Base-by-base conservation (phyloP, 495 filamentous ascomycete species). In the Penicillium verhagenii region DNA sequence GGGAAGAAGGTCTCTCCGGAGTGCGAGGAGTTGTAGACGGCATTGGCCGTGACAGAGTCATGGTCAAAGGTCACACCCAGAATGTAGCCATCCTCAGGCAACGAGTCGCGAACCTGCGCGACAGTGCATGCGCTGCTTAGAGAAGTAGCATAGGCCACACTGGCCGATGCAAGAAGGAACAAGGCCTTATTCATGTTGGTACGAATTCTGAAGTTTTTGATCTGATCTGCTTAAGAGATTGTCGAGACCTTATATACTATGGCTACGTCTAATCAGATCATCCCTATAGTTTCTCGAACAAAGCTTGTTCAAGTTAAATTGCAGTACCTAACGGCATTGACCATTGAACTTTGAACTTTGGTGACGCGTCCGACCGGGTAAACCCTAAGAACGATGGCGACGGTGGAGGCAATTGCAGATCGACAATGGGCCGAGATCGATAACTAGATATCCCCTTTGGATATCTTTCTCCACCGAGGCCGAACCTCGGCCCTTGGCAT, bases 1-100 rank as follows among this genome's bases (percentile, higher is more conserved):
- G 43, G 43, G 43, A 46, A 46, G 43, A 46, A 46, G 20, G 26
- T 23, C 23, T 46, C 43, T 14, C n/a, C 43, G n/a, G 43, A 46
- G 43, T 46, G 43, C 20, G 43, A 46, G 43, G 43, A 23, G 20
- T 46, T 46, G 20, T 46, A 46, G 20, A 46, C 43, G 11, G 43
- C 20, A 25, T 46, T 46, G 21, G 43, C 43, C 11, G 43, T 46
- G 43, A 46, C 43, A 11, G 43, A 46, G 20, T 46, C 43, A 6
- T 46, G 20, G 11, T 46, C 43, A 46, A 46, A 46, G 25, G 43
- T 46, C 5, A 46, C 43, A 9, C 43, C 43, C 43, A 46, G 43
- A 46, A 46, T 46, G 20, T 46, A 46, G 16, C 38, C 38, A 14
- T 40, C 38, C 38, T 40, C 38, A 18, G 38, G 38, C 16, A 40